phyloP scores from a whole-genome alignment of 306 rosid genomes.

The Prosopis cineraria region DNA sequence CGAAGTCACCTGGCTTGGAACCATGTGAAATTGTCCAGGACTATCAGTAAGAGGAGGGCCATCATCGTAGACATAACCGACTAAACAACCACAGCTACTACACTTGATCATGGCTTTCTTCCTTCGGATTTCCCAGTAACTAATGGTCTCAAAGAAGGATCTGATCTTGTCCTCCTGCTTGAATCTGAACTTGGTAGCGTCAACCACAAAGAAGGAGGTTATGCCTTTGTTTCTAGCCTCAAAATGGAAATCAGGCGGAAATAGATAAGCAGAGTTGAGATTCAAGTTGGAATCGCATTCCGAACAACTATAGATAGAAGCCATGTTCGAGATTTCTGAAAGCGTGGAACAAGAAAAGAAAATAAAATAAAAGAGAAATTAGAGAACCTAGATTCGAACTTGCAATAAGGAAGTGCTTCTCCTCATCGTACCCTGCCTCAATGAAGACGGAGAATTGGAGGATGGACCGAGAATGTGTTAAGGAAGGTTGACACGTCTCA shows the following conservation, averaged over 20 bases:
- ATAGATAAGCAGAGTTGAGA: conserved; percentile 51
- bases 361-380: not conserved
- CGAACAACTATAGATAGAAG: conserved; percentile 58
- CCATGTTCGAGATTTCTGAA: not conserved
- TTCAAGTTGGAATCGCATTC: conserved; percentile 69
- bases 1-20: conserved; percentile 92
- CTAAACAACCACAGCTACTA: conserved; percentile 47
- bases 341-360: not conserved
- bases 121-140: conserved; percentile 91
- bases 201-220: conserved; percentile 72
- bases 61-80: conserved; percentile 81
- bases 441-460: no score
- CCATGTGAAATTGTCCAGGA: conserved; percentile 81
- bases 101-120: conserved; percentile 85
- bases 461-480: no score
- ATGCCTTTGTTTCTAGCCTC: conserved; percentile 89
- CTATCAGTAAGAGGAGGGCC: conserved; percentile 72
- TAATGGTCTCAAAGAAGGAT: conserved; percentile 78
- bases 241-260: conserved; percentile 71
- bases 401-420: no score
- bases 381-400: no score
- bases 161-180: conserved; percentile 77
- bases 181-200: conserved; percentile 66
- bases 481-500: no score
- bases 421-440: no score